A percentile compares a stretch with the other conserved stretches of the same genome.
phyloP scores from a whole-genome alignment of 148 eudicot species.

The Polygonum aviculare region DNA sequence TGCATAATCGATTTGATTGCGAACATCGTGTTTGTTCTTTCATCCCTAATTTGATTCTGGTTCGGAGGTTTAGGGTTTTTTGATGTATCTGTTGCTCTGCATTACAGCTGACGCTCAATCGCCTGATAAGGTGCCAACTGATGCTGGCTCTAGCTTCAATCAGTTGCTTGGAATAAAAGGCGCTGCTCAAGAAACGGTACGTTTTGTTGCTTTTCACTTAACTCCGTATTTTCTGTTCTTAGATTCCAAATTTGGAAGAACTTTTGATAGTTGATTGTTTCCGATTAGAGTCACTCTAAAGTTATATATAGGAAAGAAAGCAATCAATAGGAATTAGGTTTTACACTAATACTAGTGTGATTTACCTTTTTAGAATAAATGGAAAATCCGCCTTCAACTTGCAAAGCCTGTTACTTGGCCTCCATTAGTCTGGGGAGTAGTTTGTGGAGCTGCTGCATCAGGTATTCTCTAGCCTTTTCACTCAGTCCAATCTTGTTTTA shows the following conservation, averaged over 20 bases:
- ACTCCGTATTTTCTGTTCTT: neutral
- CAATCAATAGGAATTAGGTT: neutral
- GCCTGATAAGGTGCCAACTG: constrained; percentile 64
- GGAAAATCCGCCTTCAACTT: constrained; percentile 97
- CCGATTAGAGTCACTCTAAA: neutral
- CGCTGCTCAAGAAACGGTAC: constrained; percentile 77
- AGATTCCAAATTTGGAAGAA: neutral
- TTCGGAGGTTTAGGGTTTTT: neutral
- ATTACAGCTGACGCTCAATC: constrained; percentile 51
- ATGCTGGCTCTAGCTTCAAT: constrained; percentile 66
- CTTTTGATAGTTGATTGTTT: neutral
- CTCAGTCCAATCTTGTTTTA: neutral
- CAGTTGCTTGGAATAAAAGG: constrained; percentile 93
- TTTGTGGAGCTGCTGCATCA: constrained; percentile 99
- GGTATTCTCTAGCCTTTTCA: constrained; percentile 32
- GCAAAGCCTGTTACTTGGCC: constrained; percentile 99
- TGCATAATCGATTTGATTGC: neutral
- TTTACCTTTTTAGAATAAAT: constrained; percentile 32
- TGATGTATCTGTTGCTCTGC: constrained; percentile 6
- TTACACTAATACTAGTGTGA: neutral
- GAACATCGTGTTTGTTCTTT: neutral
- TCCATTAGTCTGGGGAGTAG: constrained; percentile 95
- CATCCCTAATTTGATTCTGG: neutral
- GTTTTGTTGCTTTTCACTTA: constrained; percentile 6
- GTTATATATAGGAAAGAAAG: neutral